Conservation (phyloP, 257 asterid genomes). For the Solanum habrochaites region DNA sequence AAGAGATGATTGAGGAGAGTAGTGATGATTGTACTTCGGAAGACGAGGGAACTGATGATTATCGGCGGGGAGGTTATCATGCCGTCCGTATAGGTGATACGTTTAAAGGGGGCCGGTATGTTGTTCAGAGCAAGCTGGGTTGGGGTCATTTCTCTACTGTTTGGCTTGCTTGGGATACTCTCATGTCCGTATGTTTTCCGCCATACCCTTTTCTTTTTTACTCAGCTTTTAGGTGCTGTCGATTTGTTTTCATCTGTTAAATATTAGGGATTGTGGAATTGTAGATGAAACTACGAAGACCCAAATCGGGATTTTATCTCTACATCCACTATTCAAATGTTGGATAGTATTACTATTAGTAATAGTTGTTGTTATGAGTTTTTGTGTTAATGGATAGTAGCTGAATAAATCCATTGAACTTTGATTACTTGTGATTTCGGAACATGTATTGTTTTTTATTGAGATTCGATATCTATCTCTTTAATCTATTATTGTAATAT, state of each 20-base stretch:
- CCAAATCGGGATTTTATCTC: not conserved
- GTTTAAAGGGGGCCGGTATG: slow-evolving; percentile 66
- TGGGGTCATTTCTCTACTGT: slow-evolving; percentile 99
- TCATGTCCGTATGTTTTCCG: slow-evolving; percentile 21
- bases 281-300: not conserved
- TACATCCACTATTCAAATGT: not conserved
- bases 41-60: slow-evolving; percentile 92
- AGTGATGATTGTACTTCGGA: slow-evolving; percentile 62
- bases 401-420: not conserved
- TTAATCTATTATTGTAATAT: not conserved
- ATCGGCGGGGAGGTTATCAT: slow-evolving; percentile 88
- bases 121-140: slow-evolving; percentile 86
- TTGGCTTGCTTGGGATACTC: slow-evolving; percentile 90
- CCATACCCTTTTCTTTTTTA: not conserved
- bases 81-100: slow-evolving; percentile 75
- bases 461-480: not conserved
- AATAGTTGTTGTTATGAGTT: not conserved
- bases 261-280: not conserved
- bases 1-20: slow-evolving; percentile 17
- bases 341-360: not conserved
- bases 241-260: not conserved
- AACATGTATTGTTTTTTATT: not conserved
- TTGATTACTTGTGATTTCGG: not conserved
- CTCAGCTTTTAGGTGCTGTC: not conserved
- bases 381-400: not conserved